Conservation (phyloP, 768 basidiomycete genomes). For the Suillus hirtellus region DNA sequence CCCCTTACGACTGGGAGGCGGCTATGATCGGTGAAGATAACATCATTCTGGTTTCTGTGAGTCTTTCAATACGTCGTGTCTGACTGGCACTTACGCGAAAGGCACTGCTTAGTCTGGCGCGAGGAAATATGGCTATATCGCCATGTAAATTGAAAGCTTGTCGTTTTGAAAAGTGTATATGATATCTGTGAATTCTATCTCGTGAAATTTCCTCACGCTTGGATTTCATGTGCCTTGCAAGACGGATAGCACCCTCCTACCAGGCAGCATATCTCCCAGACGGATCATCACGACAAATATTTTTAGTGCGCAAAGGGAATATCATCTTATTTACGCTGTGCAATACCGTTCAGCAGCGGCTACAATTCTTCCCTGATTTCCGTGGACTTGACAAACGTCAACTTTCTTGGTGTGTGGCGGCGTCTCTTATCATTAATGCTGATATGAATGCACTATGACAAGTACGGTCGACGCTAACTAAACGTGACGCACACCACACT, state of each 20-base stretch:
- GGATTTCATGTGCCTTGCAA: neutral
- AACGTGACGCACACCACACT: neutral
- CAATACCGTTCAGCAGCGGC: neutral
- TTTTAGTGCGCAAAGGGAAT: neutral
- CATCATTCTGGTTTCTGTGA: constrained; percentile 35
- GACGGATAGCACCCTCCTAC: neutral
- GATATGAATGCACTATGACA: neutral
- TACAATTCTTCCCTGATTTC: neutral
- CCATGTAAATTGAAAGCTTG: constrained; percentile 22
- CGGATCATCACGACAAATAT: neutral
- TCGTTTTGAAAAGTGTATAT: neutral
- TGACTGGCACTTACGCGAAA: neutral
- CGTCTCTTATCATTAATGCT: too few species aligned
- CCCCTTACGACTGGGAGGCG: constrained; percentile 25
- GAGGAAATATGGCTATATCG: constrained; percentile 27
- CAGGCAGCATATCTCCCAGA: neutral
- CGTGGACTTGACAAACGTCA: neutral
- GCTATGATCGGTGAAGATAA: constrained; percentile 39
- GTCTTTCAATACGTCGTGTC: neutral
- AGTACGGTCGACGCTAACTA: neutral
- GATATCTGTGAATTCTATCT: neutral
- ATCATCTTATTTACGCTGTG: neutral
- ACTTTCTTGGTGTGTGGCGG: neutral
- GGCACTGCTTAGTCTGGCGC: constrained; percentile 14
- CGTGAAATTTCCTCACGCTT: neutral